Conservation (phyloP, 2,329 filamentous ascomycete species). For the Fusarium chuoi region DNA sequence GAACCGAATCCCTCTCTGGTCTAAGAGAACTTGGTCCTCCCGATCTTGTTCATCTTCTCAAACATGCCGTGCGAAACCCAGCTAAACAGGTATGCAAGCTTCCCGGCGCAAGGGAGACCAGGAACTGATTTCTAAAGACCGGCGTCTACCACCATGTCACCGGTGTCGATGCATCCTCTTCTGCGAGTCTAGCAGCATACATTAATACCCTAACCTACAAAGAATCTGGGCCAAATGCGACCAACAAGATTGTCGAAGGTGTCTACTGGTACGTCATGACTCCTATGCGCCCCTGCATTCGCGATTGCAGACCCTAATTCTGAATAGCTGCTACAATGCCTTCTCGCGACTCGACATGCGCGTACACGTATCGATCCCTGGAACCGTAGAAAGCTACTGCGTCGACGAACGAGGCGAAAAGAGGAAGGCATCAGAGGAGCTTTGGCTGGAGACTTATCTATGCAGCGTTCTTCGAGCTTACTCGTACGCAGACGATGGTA, state of each 20-base stretch:
- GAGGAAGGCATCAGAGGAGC: constrained; percentile 88
- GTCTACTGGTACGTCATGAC: constrained; percentile 80
- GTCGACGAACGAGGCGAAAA: constrained; percentile 97
- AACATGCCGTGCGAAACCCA: constrained; percentile 69
- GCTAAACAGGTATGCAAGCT: constrained; percentile 62
- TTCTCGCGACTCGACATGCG: constrained; percentile 98
- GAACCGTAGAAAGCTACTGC: constrained; percentile 96
- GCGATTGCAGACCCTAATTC: constrained; percentile 10
- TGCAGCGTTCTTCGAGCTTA: constrained; percentile 95
- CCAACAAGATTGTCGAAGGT: constrained; percentile 89
- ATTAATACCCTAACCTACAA: constrained; percentile 97
- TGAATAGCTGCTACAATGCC: constrained; percentile 88
- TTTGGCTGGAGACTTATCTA: constrained; percentile 98
- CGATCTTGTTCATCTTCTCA: constrained; percentile 94
- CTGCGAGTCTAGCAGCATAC: constrained; percentile 95
- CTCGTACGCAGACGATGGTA: constrained; percentile 95
- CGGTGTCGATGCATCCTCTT: constrained; percentile 95
- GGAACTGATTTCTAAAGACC: constrained; percentile 62
- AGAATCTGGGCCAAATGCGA: constrained; percentile 76
- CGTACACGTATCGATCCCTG: constrained; percentile 96
- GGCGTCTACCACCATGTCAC: constrained; percentile 99
- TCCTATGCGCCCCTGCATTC: constrained; percentile 45
- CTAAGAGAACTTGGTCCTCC: constrained; percentile 95
- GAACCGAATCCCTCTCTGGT: constrained; percentile 86
- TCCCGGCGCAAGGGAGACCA: constrained; percentile 22